phyloP scores from a whole-genome alignment of 345 rosid genomes.

The Gossypium australe region DNA sequence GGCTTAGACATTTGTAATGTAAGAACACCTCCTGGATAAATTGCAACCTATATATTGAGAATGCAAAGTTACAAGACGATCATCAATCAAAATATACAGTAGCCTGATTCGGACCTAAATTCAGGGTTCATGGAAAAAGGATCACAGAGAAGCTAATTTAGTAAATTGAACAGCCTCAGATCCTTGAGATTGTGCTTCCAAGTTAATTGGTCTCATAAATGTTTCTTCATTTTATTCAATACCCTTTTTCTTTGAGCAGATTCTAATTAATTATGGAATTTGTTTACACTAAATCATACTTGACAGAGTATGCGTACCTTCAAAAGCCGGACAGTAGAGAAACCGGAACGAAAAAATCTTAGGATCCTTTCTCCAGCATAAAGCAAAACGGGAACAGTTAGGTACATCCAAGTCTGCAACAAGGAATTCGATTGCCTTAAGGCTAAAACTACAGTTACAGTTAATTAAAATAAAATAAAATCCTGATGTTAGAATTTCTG shows the following conservation, averaged over 20 bases:
- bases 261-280: neutral
- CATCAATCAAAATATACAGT: neutral
- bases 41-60: slow-evolving; percentile 58
- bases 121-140: neutral
- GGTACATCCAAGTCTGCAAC: slow-evolving; percentile 92
- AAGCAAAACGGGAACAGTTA: slow-evolving; percentile 69
- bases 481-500: neutral
- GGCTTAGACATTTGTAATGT: slow-evolving; percentile 97
- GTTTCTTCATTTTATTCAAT: neutral
- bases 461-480: neutral
- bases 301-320: slow-evolving; percentile 39
- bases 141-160: neutral
- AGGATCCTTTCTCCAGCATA: slow-evolving; percentile 85
- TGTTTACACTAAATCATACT: neutral
- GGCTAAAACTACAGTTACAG: neutral
- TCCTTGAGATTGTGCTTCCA: neutral
- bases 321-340: slow-evolving; percentile 58
- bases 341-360: slow-evolving; percentile 81
- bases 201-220: neutral
- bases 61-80: neutral
- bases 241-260: neutral
- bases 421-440: neutral
- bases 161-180: neutral
- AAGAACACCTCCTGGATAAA: slow-evolving; percentile 91
- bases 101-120: neutral